Evolutionary conservation across 495 filamentous ascomycete genomes (phyloP).

Genomic region (Penicillium waksmanii): DNA sequence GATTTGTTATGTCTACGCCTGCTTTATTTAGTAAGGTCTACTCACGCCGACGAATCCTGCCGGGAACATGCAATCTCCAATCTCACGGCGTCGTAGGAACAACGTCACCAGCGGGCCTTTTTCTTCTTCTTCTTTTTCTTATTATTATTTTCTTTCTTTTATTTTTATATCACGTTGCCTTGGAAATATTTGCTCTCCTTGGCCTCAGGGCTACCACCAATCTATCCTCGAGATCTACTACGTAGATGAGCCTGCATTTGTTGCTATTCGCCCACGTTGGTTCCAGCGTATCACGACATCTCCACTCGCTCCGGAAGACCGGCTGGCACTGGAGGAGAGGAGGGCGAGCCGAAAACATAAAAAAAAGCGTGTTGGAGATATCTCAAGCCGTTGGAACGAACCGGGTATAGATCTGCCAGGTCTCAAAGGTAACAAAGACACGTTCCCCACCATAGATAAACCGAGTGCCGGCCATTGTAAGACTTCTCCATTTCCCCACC

Average conservation of each 20-base stretch:
- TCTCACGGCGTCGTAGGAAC: neutral
- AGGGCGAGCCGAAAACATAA: neutral
- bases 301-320: constrained; percentile 29
- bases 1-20: neutral
- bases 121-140: neutral
- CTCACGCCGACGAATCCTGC: neutral
- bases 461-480: neutral
- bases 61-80: constrained; percentile 1
- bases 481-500: constrained; percentile 8
- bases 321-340: constrained; percentile 4
- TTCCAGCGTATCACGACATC: constrained; percentile 29
- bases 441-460: constrained; percentile 1
- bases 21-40: neutral
- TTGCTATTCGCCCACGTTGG: constrained; percentile 1
- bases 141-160: constrained; percentile 1
- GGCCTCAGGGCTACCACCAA: neutral
- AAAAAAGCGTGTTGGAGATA: constrained; percentile 1
- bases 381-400: constrained; percentile 14
- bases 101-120: constrained; percentile 12
- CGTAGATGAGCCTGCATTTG: neutral
- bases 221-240: neutral
- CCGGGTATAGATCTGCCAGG: constrained; percentile 17
- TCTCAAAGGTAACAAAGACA: neutral
- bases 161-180: constrained; percentile 12
- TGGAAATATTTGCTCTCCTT: neutral